Base-by-base conservation (phyloP, 2,329 filamentous ascomycete genomes). In the Achaetomium macrosporum region DNA sequence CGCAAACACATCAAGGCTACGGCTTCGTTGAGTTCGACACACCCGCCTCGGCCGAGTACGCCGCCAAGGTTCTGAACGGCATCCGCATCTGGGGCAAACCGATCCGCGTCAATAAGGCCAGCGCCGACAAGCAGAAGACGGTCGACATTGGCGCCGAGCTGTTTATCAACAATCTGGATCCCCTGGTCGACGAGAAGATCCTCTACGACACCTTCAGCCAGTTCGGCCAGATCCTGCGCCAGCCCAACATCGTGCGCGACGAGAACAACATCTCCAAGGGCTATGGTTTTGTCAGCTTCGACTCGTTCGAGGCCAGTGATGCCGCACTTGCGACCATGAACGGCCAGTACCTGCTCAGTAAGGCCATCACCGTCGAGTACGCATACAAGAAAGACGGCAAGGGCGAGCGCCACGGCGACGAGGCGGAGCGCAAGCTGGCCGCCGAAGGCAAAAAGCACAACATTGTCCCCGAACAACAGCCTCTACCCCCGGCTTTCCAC, bases 331-430 rank as follows among this genome's bases (percentile, higher is more conserved):
- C 84, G 60, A 93, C 92, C 68, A 91, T 99, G 87, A 88, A 96
- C 68, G 90, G 90, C 47, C 91, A 97, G 73, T 97, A 93, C 71
- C 82, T 99, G 56, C 91, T 95, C 77, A 96, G 93, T 76, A 96
- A 96, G 74, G 88, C 96, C 70, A 87, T 97, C 63, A 88, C 87
- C 2, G 93, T 99, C 42, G 92, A 97, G 71, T 99, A 97, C 70
- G 93, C 93, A 37, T 97, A 96, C 80, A 99, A 99, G 78, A 97
- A 97, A 73, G 93, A 99, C 65, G 93, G 93, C 61, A 96, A 96
- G 73, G 92, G 92, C 63, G 92, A 97, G 73, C 79, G 93, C 54
- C 93, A 99, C 67, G 93, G 93, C 63, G 93, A 99, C 68, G 82
- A 90, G 63, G 93, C 93, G 30, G 93, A 99, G 73, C 80, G 93